Base-by-base conservation (phyloP, 1,284 basidiomycete species). In the Sporisorium scitamineum region DNA sequence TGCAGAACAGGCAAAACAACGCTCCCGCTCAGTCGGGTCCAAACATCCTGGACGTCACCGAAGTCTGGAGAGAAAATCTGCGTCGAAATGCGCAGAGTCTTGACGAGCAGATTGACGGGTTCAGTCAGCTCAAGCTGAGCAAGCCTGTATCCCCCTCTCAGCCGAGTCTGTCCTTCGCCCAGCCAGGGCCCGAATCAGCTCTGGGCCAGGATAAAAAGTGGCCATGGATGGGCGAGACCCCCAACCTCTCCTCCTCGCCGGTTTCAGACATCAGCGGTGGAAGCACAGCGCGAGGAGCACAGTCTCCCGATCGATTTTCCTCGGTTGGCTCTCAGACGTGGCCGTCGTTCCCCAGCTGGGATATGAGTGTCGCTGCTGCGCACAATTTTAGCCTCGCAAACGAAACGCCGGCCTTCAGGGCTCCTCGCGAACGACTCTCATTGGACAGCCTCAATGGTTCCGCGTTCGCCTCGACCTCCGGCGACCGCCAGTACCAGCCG, bases 61-160 rank as follows among this genome's bases (percentile, higher is more conserved):
- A 55, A 13, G n/a, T 42, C n/a, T 66, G 63, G 63, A 42, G 51
- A 11, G 53, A 59, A n/a, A 24, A 55, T 20, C 24, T 29, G 5
- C 52, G 42, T 34, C 34, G 14, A 13, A 13, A 22, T 14, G 20
- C 32, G 4, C 41, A 44, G 10, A 37, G 34, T 10, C 50, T 50
- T 3, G 53, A 54, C 16, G 53, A 59, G 6, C n/a, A 47, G 7
- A 3, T 58, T 7, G n/a, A 27, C 56, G 20, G 6, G 26, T 22
- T 54, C 20, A 26, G 29, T 6, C 26, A 45, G 41, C 62, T 65
- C 44, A 41, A 18, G 18, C 29, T 59, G 29, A 48, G 32, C 37
- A 22, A 51, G 7, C 18, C 29, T 7, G 3, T 16, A 14, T 14
- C 32, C 6, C 5, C 18, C 29, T 2, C 5, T 20, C 44, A 48